A percentile compares a stretch with the other conserved stretches of the same genome.
phyloP scores from a whole-genome alignment of 2,329 filamentous ascomycete species.

The Coniochaeta sp. region DNA sequence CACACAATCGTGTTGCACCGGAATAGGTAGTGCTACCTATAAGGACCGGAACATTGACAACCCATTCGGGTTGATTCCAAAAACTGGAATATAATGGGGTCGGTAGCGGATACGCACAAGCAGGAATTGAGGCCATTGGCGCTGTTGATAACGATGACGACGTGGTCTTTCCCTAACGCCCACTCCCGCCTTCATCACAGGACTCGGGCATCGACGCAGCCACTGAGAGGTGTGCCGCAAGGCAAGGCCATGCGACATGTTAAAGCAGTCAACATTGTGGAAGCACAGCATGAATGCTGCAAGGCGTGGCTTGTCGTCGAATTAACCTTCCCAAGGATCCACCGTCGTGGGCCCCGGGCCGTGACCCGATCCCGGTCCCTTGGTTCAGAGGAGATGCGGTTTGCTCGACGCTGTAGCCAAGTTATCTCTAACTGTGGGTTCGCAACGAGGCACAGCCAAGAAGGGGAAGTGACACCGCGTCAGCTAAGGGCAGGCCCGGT shows the following conservation, averaged over 20 bases:
- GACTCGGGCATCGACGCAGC: not conserved
- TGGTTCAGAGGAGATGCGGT: not conserved
- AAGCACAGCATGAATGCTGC: not conserved
- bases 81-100: not conserved
- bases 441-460: not conserved
- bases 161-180: not conserved
- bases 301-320: slow-evolving; percentile 1
- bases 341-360: not conserved
- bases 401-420: not conserved
- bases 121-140: not conserved
- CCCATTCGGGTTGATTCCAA: not conserved
- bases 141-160: not conserved
- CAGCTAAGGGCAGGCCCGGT: not conserved
- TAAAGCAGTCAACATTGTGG: not conserved
- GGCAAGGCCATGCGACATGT: not conserved
- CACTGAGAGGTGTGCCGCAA: not conserved
- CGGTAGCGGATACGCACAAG: not conserved
- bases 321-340: not conserved
- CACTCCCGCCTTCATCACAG: not conserved
- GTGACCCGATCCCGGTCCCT: not conserved
- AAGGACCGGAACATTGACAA: not conserved
- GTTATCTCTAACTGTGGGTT: not conserved
- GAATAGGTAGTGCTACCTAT: not conserved
- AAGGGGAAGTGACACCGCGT: not conserved
- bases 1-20: not conserved